phyloP scores from a whole-genome alignment of 1,284 basidiomycete genomes.

The Irpex rosettiformis region DNA sequence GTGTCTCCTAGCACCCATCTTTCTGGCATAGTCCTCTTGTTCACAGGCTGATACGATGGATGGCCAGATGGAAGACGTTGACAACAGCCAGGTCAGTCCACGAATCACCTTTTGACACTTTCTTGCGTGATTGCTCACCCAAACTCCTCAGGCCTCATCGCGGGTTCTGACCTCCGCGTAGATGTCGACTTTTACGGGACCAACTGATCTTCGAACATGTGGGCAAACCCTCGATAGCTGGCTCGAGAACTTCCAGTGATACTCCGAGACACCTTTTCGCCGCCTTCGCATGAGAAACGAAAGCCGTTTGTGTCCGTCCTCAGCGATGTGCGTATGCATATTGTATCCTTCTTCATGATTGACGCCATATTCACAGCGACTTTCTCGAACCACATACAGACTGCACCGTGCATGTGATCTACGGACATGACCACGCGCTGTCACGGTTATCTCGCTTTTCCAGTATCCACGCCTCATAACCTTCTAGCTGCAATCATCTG shows the following conservation, averaged over 20 bases:
- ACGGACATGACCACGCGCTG: not conserved
- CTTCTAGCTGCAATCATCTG: not conserved
- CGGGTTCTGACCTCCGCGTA: not conserved
- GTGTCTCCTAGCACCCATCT: not conserved
- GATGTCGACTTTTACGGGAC: not conserved
- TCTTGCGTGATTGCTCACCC: not conserved
- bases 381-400: not conserved
- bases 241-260: not conserved
- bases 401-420: not conserved
- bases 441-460: not conserved
- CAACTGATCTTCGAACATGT: not conserved
- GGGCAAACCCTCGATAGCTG: not conserved
- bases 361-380: not conserved
- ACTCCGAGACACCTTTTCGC: not conserved
- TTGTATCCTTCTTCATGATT: not conserved
- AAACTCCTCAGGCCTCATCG: not conserved
- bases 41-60: not conserved
- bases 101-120: not conserved
- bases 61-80: not conserved
- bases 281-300: not conserved
- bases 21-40: not conserved
- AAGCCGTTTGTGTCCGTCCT: not conserved
- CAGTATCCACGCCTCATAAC: not conserved
- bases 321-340: not conserved
- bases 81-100: not conserved